Conservation (phyloP, 768 basidiomycete genomes). For the Cantharellus cinnabarinus region DNA sequence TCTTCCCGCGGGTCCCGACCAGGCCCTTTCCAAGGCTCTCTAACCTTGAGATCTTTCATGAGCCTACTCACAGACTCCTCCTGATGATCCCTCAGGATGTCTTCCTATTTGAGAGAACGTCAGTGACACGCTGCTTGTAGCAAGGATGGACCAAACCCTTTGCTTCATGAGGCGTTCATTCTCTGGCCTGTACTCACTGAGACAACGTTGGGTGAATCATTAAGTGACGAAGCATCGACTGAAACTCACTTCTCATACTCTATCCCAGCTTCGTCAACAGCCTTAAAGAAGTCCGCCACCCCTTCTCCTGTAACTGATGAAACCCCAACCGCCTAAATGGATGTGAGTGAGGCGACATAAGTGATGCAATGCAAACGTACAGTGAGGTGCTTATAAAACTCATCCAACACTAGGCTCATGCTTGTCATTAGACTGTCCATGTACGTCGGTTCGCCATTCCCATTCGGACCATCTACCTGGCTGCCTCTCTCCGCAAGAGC, state of each 20-base stretch:
- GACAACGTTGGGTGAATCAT: neutral
- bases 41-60: conserved; percentile 59
- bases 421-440: conserved; percentile 99
- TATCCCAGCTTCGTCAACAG: conserved; percentile 66
- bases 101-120: conserved; percentile 29
- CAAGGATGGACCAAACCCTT: conserved; percentile 11
- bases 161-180: conserved; percentile 37
- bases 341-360: neutral
- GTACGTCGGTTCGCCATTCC: conserved; percentile 84
- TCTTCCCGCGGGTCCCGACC: conserved; percentile 35
- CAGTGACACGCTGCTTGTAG: conserved; percentile 12
- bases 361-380: conserved; percentile 21
- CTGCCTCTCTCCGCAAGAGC: conserved; percentile 59
- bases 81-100: conserved; percentile 42
- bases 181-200: conserved; percentile 82
- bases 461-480: conserved; percentile 23
- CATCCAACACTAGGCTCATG: conserved; percentile 94
- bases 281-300: conserved; percentile 75
- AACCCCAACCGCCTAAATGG: conserved; percentile 70
- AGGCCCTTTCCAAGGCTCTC: conserved; percentile 9
- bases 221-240: neutral
- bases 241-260: conserved; percentile 69
- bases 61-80: conserved; percentile 57
- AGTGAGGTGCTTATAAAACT: conserved; percentile 93
- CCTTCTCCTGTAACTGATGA: conserved; percentile 93